Conservation (phyloP, 2,329 filamentous ascomycete genomes). For the Cryphonectria naterciae region DNA sequence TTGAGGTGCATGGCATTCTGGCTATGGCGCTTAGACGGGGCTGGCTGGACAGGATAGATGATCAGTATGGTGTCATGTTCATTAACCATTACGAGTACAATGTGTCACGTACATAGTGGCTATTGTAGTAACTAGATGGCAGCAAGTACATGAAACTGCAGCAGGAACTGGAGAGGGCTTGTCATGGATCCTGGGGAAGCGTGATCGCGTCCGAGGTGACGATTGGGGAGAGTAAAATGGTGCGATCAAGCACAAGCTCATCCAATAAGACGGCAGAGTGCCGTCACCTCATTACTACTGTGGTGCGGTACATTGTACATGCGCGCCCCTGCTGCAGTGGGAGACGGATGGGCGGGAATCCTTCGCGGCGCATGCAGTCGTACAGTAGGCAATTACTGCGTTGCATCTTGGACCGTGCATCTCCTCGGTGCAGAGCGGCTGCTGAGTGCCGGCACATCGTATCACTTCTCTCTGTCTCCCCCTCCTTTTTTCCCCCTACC, state of each 20-base stretch:
- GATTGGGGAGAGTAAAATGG: conserved; percentile 7
- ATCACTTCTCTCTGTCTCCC: not conserved
- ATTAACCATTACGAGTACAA: not conserved
- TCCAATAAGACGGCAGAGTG: conserved; percentile 1
- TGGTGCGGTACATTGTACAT: not conserved
- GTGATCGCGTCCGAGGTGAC: not conserved
- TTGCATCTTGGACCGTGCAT: conserved; percentile 6
- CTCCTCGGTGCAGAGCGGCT: conserved; percentile 10
- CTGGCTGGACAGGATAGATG: too few relatives aligned
- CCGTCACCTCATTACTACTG: conserved; percentile 17
- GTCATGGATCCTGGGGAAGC: not conserved
- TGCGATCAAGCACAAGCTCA: conserved; percentile 22
- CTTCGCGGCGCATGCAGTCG: not conserved
- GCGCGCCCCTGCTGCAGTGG: not conserved
- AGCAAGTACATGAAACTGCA: not conserved
- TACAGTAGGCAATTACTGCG: not conserved
- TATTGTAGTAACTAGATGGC: not conserved
- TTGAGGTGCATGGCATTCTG: not conserved
- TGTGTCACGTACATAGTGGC: not conserved
- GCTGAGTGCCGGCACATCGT: not conserved
- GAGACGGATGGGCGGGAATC: not conserved
- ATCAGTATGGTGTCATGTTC: not conserved
- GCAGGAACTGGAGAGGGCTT: not conserved
- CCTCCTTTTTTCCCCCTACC: not conserved
- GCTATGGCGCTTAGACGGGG: not conserved